These are phyloP conservation scores for Leccinum pallidistipes DNA, from an alignment of 1,284 basidiomycete genomes.

Conservation along the genomic window DNA sequence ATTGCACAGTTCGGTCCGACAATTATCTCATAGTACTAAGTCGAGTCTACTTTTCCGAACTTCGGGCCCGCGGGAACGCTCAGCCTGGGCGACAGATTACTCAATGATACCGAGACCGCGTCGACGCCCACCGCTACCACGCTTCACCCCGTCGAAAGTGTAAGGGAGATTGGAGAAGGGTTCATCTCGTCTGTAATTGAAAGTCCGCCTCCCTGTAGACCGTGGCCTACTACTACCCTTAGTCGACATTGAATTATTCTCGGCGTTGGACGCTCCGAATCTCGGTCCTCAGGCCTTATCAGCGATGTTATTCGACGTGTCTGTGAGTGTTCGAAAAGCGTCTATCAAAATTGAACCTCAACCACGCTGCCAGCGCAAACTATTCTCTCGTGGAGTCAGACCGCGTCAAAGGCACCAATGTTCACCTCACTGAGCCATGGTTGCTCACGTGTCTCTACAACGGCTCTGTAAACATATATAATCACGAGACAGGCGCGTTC, in stretches of 20 bases:
- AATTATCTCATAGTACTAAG: no score
- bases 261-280: constrained; percentile 3
- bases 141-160: no score
- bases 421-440: constrained; percentile 97
- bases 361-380: constrained; percentile 66
- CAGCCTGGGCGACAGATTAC: no score
- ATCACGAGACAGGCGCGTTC: constrained; percentile 91
- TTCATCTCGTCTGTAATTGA: no score
- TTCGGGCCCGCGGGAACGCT: no score
- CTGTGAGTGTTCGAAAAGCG: constrained; percentile 37
- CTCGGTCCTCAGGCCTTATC: constrained; percentile 1
- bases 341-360: neutral
- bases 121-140: no score
- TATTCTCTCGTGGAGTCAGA: constrained; percentile 85
- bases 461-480: constrained; percentile 97
- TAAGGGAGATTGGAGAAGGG: no score
- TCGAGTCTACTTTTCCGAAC: no score
- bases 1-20: no score
- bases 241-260: constrained; percentile 5
- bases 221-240: no score
- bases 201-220: no score
- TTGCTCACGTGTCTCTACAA: constrained; percentile 87
- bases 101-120: no score
- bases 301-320: constrained; percentile 35
- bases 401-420: constrained; percentile 97